Conservation (phyloP, 495 filamentous ascomycete genomes). For the Neurospora sp. region DNA sequence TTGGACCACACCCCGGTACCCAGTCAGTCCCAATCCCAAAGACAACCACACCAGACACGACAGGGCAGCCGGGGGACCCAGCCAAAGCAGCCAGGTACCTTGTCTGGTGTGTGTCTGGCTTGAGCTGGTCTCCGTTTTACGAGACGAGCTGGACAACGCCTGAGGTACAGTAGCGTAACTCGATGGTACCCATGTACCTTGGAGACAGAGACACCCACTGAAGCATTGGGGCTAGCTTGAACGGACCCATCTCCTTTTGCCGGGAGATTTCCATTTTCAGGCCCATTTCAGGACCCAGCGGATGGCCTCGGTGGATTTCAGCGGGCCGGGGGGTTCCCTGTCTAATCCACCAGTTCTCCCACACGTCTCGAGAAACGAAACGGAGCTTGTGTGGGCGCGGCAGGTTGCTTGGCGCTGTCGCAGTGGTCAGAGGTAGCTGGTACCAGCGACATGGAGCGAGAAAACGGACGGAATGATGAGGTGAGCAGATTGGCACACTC, state of each 20-base stretch:
- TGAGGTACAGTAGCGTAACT: not conserved
- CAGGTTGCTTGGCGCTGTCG: not conserved
- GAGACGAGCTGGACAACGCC: not conserved
- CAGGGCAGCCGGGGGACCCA: not conserved
- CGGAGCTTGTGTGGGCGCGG: constrained; percentile 1
- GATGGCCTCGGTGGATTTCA: constrained; percentile 17
- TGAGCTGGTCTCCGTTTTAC: not conserved
- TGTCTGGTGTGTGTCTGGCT: not conserved
- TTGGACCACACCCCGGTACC: constrained; percentile 13
- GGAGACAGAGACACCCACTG: not conserved
- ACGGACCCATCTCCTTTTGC: not conserved
- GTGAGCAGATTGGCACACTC: constrained; percentile 2
- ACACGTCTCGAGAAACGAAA: constrained; percentile 3
- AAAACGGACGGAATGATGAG: constrained; percentile 6
- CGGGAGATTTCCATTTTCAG: constrained; percentile 15
- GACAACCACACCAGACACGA: not conserved
- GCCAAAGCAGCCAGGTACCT: not conserved
- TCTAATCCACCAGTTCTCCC: constrained; percentile 1
- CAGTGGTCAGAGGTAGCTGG: not conserved
- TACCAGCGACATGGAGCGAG: not conserved
- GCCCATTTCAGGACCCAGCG: constrained; percentile 7
- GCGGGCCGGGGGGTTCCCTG: constrained; percentile 9
- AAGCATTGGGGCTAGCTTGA: not conserved
- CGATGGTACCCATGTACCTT: not conserved
- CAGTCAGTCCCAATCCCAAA: not conserved